A percentile compares a stretch with the other conserved stretches of the same genome.
Evolutionary conservation across 305 asterid species (phyloP).

Genomic region (Fraxinus baroniana): DNA sequence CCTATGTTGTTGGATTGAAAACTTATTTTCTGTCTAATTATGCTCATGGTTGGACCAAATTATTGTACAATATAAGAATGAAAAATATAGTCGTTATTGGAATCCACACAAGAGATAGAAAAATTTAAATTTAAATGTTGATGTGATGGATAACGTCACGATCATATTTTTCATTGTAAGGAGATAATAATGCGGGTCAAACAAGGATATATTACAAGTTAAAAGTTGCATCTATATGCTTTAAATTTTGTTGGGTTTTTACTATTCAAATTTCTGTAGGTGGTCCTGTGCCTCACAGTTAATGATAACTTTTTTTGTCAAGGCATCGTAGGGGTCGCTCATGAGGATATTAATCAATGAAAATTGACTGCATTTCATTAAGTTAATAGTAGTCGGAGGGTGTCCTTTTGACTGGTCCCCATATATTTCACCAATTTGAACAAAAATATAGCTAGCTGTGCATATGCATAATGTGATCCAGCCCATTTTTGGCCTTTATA

Average conservation of each 20-base stretch:
- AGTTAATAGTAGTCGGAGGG: slow-evolving; percentile 24
- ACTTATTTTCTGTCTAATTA: slow-evolving; percentile 14
- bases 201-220: neutral
- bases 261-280: slow-evolving; percentile 22
- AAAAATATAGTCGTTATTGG: too few species aligned
- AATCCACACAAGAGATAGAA: too few species aligned
- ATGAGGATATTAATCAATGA: slow-evolving; percentile 4
- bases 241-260: slow-evolving; percentile 8
- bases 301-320: slow-evolving; percentile 28
- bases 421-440: neutral
- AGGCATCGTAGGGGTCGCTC: slow-evolving; percentile 31
- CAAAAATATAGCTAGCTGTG: neutral
- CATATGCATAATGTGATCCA: neutral
- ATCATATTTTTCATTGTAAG: too few species aligned
- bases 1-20: slow-evolving; percentile 19
- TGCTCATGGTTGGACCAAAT: neutral
- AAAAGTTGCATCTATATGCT: slow-evolving; percentile 8
- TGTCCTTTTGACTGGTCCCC: slow-evolving; percentile 36
- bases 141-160: too few species aligned
- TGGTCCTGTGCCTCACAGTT: slow-evolving; percentile 42
- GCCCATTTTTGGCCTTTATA: neutral
- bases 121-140: too few species aligned
- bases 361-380: slow-evolving; percentile 25
- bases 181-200: too few species aligned
- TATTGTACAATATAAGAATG: too few species aligned